Base-by-base conservation (phyloP, 495 filamentous ascomycete species). In the Talaromyces thailandensis region DNA sequence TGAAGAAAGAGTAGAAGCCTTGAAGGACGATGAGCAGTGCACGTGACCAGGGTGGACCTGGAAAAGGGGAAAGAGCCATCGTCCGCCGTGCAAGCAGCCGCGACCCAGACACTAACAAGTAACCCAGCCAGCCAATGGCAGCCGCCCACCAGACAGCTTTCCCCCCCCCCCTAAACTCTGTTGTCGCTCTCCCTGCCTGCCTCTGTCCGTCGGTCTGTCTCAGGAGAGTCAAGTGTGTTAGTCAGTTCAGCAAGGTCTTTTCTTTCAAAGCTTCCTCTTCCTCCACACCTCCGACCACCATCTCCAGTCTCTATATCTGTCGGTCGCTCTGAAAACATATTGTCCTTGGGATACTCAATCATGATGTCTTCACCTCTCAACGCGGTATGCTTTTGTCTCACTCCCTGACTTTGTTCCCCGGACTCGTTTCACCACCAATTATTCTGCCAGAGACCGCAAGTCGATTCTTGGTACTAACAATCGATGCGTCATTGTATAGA, bases 291-390 rank as follows among this genome's bases (percentile, higher is more conserved):
- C 37, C 51, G 32, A 57, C 48, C 61, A 51, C 45, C 57, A 31
- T 60, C 21, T 55, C 62, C 31, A 37, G n/a, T 48, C 35, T 62
- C 56, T 71, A 57, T 63, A 56, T 62, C 43, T 63, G 65, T 66
- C 26, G 56, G 56, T 63, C 60, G 60, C 48, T 52, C 62, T 62
- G 31, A 35, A 43, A 62, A 29, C 26, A 57, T 50, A 58, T 53
- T 55, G 23, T 28, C 1, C 11, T 40, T 40, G 35, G 12, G 51
- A 25, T 12, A 2, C 21, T 55, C 50, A 26, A 23, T 73, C 75
- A 80, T 69, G 71, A 86, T 86, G 84, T 85, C 83, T 73, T 84
- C 83, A 64, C 79, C 81, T 64, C 72, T 83, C 66, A 85, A 78
- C 75, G 82, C 83, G 75, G 83, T 86, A 84, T 73, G 82, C 80